A percentile compares a stretch with the other conserved stretches of the same genome.
Evolutionary conservation across 148 eudicot species (phyloP).

Genomic region (Simmondsia chinensis): DNA sequence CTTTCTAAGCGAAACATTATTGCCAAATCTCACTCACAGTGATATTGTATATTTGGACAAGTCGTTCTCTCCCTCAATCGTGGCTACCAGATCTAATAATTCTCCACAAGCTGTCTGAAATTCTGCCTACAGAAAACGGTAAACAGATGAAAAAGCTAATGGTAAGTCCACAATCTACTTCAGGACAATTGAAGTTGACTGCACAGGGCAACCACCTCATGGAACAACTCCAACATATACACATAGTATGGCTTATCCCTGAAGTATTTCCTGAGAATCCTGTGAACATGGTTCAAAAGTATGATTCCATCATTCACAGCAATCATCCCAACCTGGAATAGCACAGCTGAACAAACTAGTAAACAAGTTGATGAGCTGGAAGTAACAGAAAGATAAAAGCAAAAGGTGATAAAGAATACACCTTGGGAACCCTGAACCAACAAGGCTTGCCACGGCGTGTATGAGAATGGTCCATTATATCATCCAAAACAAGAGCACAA

Average conservation of each 20-base stretch:
- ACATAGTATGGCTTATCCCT: constrained; percentile 63
- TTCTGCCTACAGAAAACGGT: constrained; percentile 37
- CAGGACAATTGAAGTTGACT: background rate
- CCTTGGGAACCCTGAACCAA: constrained; percentile 67
- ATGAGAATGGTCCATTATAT: constrained; percentile 59
- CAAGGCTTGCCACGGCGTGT: constrained; percentile 74
- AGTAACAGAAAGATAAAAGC: background rate
- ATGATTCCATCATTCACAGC: constrained; percentile 71
- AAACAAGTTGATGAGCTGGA: background rate
- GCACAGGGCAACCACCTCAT: constrained; percentile 38
- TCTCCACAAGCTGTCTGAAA: constrained; percentile 87
- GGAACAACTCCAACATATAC: constrained; percentile 68
- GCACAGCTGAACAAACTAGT: background rate
- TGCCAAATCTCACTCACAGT: constrained; percentile 30
- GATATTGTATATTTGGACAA: constrained; percentile 49
- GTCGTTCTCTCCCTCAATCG: constrained; percentile 67
- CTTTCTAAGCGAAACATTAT: background rate
- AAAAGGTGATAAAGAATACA: constrained; percentile 8
- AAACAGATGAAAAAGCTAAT: background rate
- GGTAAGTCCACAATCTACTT: background rate
- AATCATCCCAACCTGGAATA: constrained; percentile 75
- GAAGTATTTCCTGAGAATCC: constrained; percentile 72
- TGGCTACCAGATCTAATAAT: constrained; percentile 76
- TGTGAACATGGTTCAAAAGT: constrained; percentile 68
- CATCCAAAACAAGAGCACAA: constrained; percentile 66